These are phyloP conservation scores for Chaetomium tenue DNA, from an alignment of 495 filamentous ascomycete genomes.

Conservation along the genomic window DNA sequence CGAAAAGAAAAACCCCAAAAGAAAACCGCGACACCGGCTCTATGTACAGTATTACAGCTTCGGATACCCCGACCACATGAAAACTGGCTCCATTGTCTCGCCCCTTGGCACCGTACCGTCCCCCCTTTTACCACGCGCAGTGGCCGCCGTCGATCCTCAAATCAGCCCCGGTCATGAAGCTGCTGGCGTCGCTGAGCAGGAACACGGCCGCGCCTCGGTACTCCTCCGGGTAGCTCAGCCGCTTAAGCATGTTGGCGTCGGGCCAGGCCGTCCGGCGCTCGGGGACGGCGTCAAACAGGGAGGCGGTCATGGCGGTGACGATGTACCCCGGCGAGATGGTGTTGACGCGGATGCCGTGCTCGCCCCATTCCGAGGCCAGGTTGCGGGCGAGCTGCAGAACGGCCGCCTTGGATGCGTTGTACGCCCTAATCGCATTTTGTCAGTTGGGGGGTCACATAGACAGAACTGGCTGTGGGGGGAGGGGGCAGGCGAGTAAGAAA, in stretches of 20 bases:
- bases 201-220: constrained; percentile 82
- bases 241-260: constrained; percentile 83
- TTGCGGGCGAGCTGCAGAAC: constrained; percentile 82
- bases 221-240: constrained; percentile 75
- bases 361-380: constrained; percentile 85
- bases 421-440: constrained; percentile 55
- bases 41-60: constrained; percentile 16
- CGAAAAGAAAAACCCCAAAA: neutral
- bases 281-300: constrained; percentile 70
- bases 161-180: constrained; percentile 82
- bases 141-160: constrained; percentile 81
- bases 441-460: neutral
- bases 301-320: constrained; percentile 84
- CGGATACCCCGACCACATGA: constrained; percentile 1
- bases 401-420: constrained; percentile 88
- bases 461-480: no score
- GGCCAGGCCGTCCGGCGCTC: constrained; percentile 78
- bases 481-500: neutral
- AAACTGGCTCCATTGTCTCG: neutral
- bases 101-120: neutral
- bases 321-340: constrained; percentile 95
- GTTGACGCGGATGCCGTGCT: constrained; percentile 87
- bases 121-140: constrained; percentile 61
- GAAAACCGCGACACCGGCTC: neutral
- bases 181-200: constrained; percentile 79